phyloP scores from a whole-genome alignment of 1,284 basidiomycete genomes.

The Exobasidium cylindrosporum region DNA sequence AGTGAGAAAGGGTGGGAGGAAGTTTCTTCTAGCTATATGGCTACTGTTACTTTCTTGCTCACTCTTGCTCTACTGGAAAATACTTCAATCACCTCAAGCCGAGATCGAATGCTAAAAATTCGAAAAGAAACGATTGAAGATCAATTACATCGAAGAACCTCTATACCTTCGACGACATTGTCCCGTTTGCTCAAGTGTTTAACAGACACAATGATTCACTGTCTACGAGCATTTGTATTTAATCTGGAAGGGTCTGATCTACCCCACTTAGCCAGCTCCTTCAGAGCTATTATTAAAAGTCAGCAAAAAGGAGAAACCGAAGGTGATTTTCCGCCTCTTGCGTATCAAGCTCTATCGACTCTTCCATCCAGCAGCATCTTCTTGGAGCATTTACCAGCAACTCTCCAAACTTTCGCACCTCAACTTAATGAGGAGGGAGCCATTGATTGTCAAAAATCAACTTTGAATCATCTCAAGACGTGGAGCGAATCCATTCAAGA shows the following conservation, averaged over 20 bases:
- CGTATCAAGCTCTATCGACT: neutral
- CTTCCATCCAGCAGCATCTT: neutral
- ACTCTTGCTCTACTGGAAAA: neutral
- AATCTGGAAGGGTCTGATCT: neutral
- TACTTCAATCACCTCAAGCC: neutral
- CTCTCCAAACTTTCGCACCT: neutral
- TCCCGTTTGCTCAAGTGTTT: neutral
- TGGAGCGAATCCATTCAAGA: neutral
- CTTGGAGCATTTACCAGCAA: constrained; percentile 1
- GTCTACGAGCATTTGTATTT: neutral
- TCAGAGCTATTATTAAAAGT: neutral
- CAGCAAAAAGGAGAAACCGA: neutral
- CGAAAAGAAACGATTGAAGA: neutral
- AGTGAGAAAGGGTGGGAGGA: neutral
- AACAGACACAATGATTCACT: constrained; percentile 7
- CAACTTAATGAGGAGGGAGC: neutral
- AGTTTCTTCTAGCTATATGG: neutral
- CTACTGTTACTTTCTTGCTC: neutral
- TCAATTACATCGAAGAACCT: neutral
- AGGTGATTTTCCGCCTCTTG: constrained; percentile 1
- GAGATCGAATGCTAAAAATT: neutral
- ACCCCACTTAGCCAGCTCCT: neutral
- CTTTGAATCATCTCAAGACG: neutral
- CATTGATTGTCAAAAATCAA: neutral
- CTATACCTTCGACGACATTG: neutral